Evolutionary conservation across 192 early-diverging fungal species (phyloP).

Genomic region (Podila epicladia): DNA sequence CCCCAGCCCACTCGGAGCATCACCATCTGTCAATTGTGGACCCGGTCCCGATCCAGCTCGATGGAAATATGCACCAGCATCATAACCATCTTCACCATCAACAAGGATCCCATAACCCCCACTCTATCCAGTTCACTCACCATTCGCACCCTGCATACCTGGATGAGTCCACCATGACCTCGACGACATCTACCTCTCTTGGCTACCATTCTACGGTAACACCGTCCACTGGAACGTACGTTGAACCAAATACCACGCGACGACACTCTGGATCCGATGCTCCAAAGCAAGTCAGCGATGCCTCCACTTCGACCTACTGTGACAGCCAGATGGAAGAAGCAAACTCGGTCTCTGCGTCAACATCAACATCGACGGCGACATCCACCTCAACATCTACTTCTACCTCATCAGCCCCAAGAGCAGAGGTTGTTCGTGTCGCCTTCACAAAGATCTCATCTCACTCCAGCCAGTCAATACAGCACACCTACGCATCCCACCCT

Average conservation of each 20-base stretch:
- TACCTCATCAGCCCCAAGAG: neutral
- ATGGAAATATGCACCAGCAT: neutral
- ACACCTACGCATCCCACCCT: neutral
- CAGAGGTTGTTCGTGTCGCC: constrained; percentile 9
- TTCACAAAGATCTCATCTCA: constrained; percentile 6
- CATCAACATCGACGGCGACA: constrained; percentile 22
- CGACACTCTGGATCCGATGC: neutral
- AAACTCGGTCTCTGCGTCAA: constrained; percentile 10
- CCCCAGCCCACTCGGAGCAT: constrained; percentile 1
- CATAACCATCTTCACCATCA: constrained; percentile 1
- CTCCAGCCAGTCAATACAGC: constrained; percentile 1
- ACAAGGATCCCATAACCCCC: neutral
- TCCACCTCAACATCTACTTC: constrained; percentile 2
- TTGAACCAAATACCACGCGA: neutral
- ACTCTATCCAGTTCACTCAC: neutral
- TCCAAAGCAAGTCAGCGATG: constrained; percentile 3
- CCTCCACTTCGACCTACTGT: neutral
- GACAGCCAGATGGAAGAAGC: neutral
- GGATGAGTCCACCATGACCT: constrained; percentile 4
- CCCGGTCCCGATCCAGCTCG: neutral
- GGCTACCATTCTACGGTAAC: no score
- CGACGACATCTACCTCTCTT: neutral
- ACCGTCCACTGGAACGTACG: neutral
- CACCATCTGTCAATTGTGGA: constrained; percentile 1
- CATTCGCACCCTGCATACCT: neutral